phyloP scores from a whole-genome alignment of 2,329 filamentous ascomycete genomes.

The Camillea tinctor region DNA sequence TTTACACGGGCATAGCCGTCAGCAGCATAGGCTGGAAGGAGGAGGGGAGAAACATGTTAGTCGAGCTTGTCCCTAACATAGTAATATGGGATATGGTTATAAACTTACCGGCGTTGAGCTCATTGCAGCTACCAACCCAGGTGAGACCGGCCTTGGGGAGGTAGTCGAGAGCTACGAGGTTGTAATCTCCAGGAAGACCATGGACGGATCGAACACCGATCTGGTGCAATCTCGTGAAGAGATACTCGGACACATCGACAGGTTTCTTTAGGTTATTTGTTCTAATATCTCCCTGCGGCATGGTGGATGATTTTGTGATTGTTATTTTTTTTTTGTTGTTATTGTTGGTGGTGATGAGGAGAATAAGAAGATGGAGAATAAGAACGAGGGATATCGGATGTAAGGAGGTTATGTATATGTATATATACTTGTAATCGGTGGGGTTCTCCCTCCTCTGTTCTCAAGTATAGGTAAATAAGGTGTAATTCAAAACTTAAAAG shows the following conservation, averaged over 20 bases:
- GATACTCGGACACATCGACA: constrained; percentile 64
- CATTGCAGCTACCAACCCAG: constrained; percentile 70
- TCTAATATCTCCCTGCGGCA: constrained; percentile 38
- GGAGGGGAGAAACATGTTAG: constrained; percentile 14
- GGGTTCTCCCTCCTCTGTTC: too few species aligned
- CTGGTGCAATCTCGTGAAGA: constrained; percentile 63
- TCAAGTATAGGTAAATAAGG: too few species aligned
- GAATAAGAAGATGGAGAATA: too few species aligned
- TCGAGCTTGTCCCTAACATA: not conserved
- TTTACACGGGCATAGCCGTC: constrained; percentile 76
- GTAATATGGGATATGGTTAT: not conserved
- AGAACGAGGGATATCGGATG: too few species aligned
- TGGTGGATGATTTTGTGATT: too few species aligned
- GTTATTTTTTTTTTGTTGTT: too few species aligned
- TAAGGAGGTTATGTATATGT: too few species aligned
- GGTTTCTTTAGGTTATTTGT: constrained; percentile 46
- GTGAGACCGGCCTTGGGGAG: constrained; percentile 56
- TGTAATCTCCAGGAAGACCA: constrained; percentile 72
- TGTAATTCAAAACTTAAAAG: not conserved
- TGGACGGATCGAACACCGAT: constrained; percentile 65
- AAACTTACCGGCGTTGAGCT: constrained; percentile 66
- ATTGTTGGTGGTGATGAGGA: not conserved
- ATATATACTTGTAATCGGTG: not conserved
- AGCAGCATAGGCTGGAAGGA: constrained; percentile 67
- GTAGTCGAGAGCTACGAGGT: constrained; percentile 67